phyloP scores from a whole-genome alignment of 2,329 filamentous ascomycete species.

The Sporothrix luriei region DNA sequence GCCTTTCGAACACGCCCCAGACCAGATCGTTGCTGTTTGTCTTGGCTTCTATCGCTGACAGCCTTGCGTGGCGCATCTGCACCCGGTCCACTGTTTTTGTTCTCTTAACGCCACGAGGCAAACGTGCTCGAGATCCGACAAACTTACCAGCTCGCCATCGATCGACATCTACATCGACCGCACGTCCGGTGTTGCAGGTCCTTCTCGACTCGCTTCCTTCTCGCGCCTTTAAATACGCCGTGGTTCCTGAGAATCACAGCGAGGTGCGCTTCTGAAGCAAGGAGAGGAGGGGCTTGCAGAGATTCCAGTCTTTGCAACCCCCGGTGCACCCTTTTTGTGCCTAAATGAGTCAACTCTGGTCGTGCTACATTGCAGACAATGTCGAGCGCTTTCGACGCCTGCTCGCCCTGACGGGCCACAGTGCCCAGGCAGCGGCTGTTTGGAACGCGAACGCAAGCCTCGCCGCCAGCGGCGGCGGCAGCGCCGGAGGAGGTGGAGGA shows the following conservation, averaged over 20 bases:
- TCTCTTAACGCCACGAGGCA: constrained; percentile 11
- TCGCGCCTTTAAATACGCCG: constrained; percentile 90
- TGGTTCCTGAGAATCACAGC: constrained; percentile 84
- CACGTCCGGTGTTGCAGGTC: constrained; percentile 1
- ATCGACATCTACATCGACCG: not conserved
- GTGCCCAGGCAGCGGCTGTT: constrained; percentile 53
- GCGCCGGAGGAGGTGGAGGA: constrained; percentile 39
- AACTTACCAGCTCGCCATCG: not conserved
- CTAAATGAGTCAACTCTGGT: constrained; percentile 91
- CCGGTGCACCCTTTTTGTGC: not conserved
- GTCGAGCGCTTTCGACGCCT: constrained; percentile 91
- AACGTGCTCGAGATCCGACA: not conserved
- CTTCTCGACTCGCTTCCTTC: constrained; percentile 33
- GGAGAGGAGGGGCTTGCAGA: constrained; percentile 43
- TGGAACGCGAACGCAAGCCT: constrained; percentile 57
- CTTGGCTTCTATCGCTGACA: constrained; percentile 6
- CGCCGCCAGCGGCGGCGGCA: constrained; percentile 34
- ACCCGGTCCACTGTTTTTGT: not conserved
- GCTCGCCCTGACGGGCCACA: constrained; percentile 70
- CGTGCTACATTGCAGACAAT: constrained; percentile 96
- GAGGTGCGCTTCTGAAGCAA: constrained; percentile 71
- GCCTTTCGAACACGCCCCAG: not conserved
- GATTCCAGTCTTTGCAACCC: constrained; percentile 14
- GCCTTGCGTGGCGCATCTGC: constrained; percentile 9
- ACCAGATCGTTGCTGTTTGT: not conserved